These are phyloP conservation scores for Carnegiea gigantea DNA, from an alignment of 179 eudicot genomes.

Conservation along the genomic window DNA sequence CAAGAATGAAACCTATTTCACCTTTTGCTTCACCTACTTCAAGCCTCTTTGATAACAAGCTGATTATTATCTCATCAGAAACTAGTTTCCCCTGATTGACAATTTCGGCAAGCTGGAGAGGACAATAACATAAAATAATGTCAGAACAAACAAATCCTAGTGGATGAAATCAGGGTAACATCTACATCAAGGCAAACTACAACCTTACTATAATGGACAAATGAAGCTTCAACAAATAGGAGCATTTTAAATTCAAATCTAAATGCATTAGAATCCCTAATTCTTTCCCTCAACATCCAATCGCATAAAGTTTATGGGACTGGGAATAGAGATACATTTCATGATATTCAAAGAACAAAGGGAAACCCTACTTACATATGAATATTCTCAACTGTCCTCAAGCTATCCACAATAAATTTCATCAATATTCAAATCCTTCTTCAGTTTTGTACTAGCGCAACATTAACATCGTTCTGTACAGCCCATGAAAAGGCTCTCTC, in stretches of 20 bases:
- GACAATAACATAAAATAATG: neutral
- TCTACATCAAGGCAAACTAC: neutral
- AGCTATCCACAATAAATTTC: neutral
- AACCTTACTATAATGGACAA: neutral
- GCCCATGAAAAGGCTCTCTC: neutral
- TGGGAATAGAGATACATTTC: neutral
- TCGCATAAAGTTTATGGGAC: neutral
- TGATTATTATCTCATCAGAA: slow-evolving; percentile 87
- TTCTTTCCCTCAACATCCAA: neutral
- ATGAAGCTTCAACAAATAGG: neutral
- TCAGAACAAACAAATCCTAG: neutral
- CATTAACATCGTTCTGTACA: neutral
- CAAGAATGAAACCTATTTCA: slow-evolving; percentile 94
- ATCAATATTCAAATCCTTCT: neutral
- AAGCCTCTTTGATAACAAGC: slow-evolving; percentile 85
- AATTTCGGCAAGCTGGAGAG: slow-evolving; percentile 75
- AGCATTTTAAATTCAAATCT: neutral
- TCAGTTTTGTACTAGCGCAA: neutral
- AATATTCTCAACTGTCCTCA: neutral
- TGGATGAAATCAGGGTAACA: no score
- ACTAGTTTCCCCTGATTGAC: slow-evolving; percentile 96
- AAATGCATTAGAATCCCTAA: neutral
- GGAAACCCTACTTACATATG: neutral
- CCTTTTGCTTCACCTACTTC: slow-evolving; percentile 85
- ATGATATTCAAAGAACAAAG: neutral